Evolutionary conservation across 2,329 filamentous ascomycete species (phyloP).

Genomic region (Phyllosticta capitalensis): DNA sequence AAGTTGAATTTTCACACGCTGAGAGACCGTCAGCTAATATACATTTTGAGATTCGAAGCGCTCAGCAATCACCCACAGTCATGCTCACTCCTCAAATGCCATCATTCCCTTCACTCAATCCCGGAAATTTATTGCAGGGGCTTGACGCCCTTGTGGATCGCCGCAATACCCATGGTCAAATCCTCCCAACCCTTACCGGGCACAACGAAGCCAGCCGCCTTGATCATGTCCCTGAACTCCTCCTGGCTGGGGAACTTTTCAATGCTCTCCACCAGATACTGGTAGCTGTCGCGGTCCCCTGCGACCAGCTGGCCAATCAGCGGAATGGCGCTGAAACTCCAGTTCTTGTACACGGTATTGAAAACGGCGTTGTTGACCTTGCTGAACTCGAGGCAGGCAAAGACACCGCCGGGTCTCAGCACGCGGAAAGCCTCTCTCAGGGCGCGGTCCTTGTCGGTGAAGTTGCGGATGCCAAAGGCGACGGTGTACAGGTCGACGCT

Average conservation of each 20-base stretch:
- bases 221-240: slow-evolving; percentile 75
- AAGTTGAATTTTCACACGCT: background rate
- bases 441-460: slow-evolving; percentile 80
- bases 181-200: slow-evolving; percentile 70
- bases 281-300: slow-evolving; percentile 89
- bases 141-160: slow-evolving; percentile 95
- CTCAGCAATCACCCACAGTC: background rate
- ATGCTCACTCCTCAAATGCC: background rate
- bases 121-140: slow-evolving; percentile 29
- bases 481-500: slow-evolving; percentile 95
- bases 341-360: slow-evolving; percentile 82
- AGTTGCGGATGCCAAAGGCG: slow-evolving; percentile 94
- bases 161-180: slow-evolving; percentile 82
- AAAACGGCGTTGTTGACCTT: slow-evolving; percentile 71
- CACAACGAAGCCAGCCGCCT: slow-evolving; percentile 73
- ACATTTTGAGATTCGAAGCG: background rate
- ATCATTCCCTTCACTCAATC: background rate
- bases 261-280: slow-evolving; percentile 98
- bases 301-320: slow-evolving; percentile 92
- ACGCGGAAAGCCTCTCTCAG: slow-evolving; percentile 78
- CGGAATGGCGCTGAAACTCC: slow-evolving; percentile 92
- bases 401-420: slow-evolving; percentile 87
- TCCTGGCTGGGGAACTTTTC: slow-evolving; percentile 82
- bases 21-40: background rate
- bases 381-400: slow-evolving; percentile 92